phyloP scores from a whole-genome alignment of 2,329 filamentous ascomycete genomes.

The Aspergillus tanneri region DNA sequence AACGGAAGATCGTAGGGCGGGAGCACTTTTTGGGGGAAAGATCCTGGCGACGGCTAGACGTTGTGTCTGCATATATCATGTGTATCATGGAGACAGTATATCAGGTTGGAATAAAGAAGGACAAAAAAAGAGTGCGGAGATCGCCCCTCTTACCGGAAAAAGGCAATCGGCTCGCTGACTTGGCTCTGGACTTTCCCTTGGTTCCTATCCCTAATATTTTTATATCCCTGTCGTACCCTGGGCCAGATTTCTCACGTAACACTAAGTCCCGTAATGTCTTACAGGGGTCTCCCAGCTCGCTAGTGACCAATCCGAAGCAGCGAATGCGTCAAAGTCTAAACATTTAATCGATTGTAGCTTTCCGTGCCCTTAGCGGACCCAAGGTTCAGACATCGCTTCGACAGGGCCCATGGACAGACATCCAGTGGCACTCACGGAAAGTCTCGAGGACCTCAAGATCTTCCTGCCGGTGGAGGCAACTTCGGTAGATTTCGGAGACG shows the following conservation, averaged over 20 bases:
- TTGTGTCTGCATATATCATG: no score
- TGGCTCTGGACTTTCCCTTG: background rate
- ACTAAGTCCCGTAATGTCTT: no score
- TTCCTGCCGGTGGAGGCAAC: constrained; percentile 9
- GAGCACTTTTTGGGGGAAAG: no score
- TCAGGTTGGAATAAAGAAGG: no score
- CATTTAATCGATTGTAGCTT: background rate
- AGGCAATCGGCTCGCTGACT: no score
- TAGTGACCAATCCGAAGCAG: background rate
- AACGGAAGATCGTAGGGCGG: background rate
- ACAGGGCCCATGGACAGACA: background rate
- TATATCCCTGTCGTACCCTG: no score
- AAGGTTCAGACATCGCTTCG: constrained; percentile 1
- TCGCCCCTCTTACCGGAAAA: no score
- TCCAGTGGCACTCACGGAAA: background rate
- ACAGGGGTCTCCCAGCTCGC: background rate
- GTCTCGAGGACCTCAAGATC: constrained; percentile 6
- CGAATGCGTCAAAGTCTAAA: background rate
- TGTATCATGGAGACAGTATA: no score
- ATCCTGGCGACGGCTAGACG: no score
- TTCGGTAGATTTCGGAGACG: constrained; percentile 21
- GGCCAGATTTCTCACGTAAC: no score
- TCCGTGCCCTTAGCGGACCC: background rate
- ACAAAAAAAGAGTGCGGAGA: no score
- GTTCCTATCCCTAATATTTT: background rate